These are phyloP conservation scores for Nematodospora valgi DNA, from an alignment of 805 yeast genomes.

Conservation along the genomic window DNA sequence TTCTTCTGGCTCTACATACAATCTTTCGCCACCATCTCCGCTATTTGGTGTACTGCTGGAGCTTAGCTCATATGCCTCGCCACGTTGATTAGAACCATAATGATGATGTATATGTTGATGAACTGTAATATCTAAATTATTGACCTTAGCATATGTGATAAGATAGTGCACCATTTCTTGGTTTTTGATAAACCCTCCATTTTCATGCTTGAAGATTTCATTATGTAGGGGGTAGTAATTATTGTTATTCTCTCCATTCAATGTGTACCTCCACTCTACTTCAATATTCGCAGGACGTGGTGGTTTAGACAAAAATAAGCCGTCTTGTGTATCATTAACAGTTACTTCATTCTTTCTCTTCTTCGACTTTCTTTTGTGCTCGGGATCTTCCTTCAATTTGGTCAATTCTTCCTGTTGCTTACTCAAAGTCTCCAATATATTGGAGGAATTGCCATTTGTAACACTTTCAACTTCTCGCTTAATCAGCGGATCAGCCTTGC, in stretches of 20 bases:
- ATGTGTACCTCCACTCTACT: constrained; percentile 63
- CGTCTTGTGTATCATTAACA: neutral
- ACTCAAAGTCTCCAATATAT: constrained; percentile 6
- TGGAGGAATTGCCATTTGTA: constrained; percentile 20
- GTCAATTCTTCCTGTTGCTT: constrained; percentile 11
- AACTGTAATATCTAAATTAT: constrained; percentile 59
- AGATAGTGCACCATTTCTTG: constrained; percentile 55
- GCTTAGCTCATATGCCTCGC: constrained; percentile 1
- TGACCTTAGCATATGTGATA: constrained; percentile 56
- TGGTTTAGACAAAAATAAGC: too few species aligned
- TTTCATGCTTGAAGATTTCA: constrained; percentile 17
- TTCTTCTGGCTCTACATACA: constrained; percentile 44
- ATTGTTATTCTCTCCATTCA: constrained; percentile 36
- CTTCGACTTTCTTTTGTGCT: neutral
- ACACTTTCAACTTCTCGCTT: constrained; percentile 57
- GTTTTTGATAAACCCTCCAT: constrained; percentile 48
- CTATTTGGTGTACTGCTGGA: constrained; percentile 4
- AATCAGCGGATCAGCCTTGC: constrained; percentile 54
- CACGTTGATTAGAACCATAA: constrained; percentile 26
- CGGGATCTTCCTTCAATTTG: neutral
- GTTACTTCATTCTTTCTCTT: neutral
- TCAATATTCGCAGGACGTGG: constrained; percentile 18
- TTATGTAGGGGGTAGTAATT: constrained; percentile 27
- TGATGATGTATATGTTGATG: constrained; percentile 88
- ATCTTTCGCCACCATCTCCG: too few species aligned